Percentiles rank a stretch among this genome's conserved stretches.
phyloP scores from a whole-genome alignment of 768 basidiomycete genomes.

The Boletus eberwhitei region DNA sequence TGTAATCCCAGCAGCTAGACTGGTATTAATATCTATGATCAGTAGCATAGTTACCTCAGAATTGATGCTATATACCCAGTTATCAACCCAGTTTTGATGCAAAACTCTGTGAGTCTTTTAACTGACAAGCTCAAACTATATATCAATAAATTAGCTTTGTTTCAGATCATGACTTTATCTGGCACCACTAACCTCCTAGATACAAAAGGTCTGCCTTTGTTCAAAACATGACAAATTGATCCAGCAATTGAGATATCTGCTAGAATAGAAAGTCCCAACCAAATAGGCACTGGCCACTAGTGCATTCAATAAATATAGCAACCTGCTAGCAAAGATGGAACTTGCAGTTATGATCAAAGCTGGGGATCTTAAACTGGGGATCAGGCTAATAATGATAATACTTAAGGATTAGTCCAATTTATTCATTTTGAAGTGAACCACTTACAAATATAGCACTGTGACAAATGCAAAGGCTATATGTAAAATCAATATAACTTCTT shows the following conservation, averaged over 20 bases:
- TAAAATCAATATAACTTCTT: conserved; percentile 1
- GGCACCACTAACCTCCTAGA: conserved; percentile 10
- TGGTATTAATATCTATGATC: neutral
- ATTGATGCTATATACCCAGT: conserved; percentile 15
- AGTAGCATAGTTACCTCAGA: neutral
- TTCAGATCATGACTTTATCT: neutral
- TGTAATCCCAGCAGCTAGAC: conserved; percentile 14
- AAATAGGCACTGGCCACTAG: conserved; percentile 22
- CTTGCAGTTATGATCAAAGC: conserved; percentile 2
- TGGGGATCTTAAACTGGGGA: neutral
- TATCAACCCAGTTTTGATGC: conserved; percentile 26
- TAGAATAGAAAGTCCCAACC: conserved; percentile 21
- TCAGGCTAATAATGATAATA: conserved; percentile 1
- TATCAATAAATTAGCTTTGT: neutral
- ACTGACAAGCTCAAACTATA: conserved; percentile 17
- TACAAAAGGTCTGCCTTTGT: neutral
- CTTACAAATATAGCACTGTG: conserved; percentile 12
- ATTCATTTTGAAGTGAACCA: neutral
- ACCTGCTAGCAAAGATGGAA: neutral
- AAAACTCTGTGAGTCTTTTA: conserved; percentile 16
- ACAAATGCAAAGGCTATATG: conserved; percentile 17
- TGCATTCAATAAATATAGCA: neutral
- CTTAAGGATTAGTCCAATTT: neutral
- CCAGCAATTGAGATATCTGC: conserved; percentile 23
- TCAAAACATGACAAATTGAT: conserved; percentile 17